These are phyloP conservation scores for Rhizoctonia solani DNA, from an alignment of 1,284 basidiomycete species.

Conservation along the genomic window DNA sequence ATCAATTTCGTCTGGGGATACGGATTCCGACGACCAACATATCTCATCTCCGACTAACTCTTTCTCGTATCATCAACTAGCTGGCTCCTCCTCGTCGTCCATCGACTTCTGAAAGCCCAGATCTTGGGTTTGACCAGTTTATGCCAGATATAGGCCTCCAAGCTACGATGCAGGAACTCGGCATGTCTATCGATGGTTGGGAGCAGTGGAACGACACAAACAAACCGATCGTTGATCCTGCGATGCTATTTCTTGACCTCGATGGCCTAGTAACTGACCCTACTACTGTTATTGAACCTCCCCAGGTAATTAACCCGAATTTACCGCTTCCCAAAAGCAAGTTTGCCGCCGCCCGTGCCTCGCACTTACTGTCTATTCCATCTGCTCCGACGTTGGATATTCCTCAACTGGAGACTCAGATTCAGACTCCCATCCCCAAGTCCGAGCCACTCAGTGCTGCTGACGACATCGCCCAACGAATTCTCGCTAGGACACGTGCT, in stretches of 20 bases:
- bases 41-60: slow-evolving; percentile 27
- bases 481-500: slow-evolving; percentile 28
- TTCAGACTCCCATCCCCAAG: too few species aligned
- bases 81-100: slow-evolving; percentile 16
- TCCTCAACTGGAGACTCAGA: neutral
- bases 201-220: slow-evolving; percentile 29
- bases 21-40: slow-evolving; percentile 33
- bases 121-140: slow-evolving; percentile 30
- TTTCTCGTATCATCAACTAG: slow-evolving; percentile 15
- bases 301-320: neutral
- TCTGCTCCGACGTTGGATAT: slow-evolving; percentile 5
- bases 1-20: slow-evolving; percentile 32
- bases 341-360: slow-evolving; percentile 30
- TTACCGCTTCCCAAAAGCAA: slow-evolving; percentile 6
- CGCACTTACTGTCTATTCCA: slow-evolving; percentile 31
- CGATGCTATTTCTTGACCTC: slow-evolving; percentile 32
- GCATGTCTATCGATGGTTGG: slow-evolving; percentile 34
- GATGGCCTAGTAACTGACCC: slow-evolving; percentile 14
- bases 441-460: slow-evolving; percentile 21
- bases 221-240: slow-evolving; percentile 21
- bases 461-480: slow-evolving; percentile 30
- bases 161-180: slow-evolving; percentile 31
- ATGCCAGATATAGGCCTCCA: slow-evolving; percentile 32
- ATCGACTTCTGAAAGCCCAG: slow-evolving; percentile 29
- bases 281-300: slow-evolving; percentile 11